Conservation (phyloP, 768 basidiomycete genomes). For the Astraeus odoratus region DNA sequence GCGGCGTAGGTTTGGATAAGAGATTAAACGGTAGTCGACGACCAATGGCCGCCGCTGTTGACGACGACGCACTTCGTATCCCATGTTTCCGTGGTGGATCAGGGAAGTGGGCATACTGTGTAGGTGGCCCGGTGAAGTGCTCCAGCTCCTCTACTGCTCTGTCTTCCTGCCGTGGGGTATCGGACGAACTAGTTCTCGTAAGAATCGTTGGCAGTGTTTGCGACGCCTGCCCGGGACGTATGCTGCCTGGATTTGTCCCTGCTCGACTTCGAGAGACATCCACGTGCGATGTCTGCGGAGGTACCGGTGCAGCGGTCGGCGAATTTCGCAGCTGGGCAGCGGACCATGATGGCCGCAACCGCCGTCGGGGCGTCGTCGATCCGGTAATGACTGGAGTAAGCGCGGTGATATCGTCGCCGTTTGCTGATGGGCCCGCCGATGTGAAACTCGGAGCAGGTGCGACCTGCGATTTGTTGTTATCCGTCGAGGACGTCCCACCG, state of each 20-base stretch:
- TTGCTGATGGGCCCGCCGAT: slow-evolving; percentile 44
- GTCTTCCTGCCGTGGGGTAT: slow-evolving; percentile 34
- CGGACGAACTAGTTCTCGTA: slow-evolving; percentile 52
- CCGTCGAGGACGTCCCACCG: slow-evolving; percentile 64
- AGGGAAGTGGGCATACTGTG: slow-evolving; percentile 65
- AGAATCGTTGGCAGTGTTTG: slow-evolving; percentile 36
- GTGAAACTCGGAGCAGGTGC: slow-evolving; percentile 39
- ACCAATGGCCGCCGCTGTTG: slow-evolving; percentile 41
- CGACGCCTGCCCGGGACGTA: slow-evolving; percentile 36
- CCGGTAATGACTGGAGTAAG: slow-evolving; percentile 43
- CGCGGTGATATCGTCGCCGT: slow-evolving; percentile 48
- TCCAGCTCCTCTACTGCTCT: slow-evolving; percentile 40
- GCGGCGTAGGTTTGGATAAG: slow-evolving; percentile 46
- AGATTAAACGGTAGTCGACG: slow-evolving; percentile 67
- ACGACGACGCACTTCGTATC: slow-evolving; percentile 30
- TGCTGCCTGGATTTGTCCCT: slow-evolving; percentile 56
- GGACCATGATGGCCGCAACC: slow-evolving; percentile 66
- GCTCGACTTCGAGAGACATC: slow-evolving; percentile 48
- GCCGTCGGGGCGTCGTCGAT: slow-evolving; percentile 50
- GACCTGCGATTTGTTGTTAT: slow-evolving; percentile 54
- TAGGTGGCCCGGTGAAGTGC: slow-evolving; percentile 56
- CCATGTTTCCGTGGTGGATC: slow-evolving; percentile 53
- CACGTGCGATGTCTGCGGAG: slow-evolving; percentile 33
- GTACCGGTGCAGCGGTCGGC: slow-evolving; percentile 30
- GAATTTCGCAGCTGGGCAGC: slow-evolving; percentile 66